Evolutionary conservation across 2,329 filamentous ascomycete genomes (phyloP), one percentile per base, ranked within the genome.

Genomic region (Trichoderma sp.): DNA sequence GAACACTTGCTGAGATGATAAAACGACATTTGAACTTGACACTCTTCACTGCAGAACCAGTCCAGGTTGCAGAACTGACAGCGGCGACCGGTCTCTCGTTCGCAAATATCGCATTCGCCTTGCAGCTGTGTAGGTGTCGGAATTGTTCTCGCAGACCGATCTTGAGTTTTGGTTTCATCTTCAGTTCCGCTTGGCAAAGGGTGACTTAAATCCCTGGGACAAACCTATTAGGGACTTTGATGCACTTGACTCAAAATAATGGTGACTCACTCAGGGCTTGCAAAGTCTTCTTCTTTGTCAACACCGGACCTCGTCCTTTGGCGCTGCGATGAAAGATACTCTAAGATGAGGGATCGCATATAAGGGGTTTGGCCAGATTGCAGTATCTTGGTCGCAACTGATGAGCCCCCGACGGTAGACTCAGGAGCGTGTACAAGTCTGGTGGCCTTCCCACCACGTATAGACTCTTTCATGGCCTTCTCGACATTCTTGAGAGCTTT

Each of bases 401-500:
- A 60, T 16, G 58, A 60, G 37, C 58, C 58, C 21, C 58, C 58
- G 18, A 60, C 21, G 14, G 58, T 49, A 7, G 58, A 49, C 18
- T 60, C 58, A 13, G 8, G 39, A 46, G 37, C 58, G 14, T 14
- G 58, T 10, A 10, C 6, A 60, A 60, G 26, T 11, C 37, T 18
- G 39, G 30, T 18, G 4, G 37, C 14, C 10, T 30, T 60, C 10
- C 5, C 10, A 46, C 30, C 26, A 21, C 37, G 26, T 60, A 49
- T 21, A 14, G 26, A 49, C 16, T 60, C 18, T 5, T 14, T 49
- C 37, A 49, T 60, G 10, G 58, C 37, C 30, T 18, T 49, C 24
- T 60, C 58, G 37, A 60, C 58, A 21, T 21, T 60, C 24, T 60
- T 46, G 26, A 60, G 37, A 32, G 58, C 58, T 46, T 30, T 26